Base-by-base conservation (phyloP, 1,284 basidiomycete genomes). In the Caloboletus firmus region DNA sequence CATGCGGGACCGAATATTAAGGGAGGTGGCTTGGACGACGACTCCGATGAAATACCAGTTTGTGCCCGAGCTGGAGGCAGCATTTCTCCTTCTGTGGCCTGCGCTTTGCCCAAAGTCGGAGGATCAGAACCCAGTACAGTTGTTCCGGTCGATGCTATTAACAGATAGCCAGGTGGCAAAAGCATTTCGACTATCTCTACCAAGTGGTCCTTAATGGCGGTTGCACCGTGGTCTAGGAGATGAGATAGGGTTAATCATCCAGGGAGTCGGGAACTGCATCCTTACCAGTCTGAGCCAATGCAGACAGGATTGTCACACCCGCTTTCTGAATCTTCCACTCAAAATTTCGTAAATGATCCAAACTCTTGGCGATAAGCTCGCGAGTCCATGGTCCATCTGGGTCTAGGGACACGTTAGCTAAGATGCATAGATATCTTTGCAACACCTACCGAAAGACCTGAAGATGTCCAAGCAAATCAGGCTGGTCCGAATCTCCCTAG, bases 261-360 rank as follows among this genome's bases (percentile, higher is more conserved):
- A 17, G 28, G 30, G 42, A 7, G 24, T 35, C 4, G n/a, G 31
- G 5, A 28, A 9, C 8, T 2, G 3, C 5, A 12, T 36, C 6
- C 60, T 12, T 51, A 60, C 60, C 18, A 0, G 57, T 57, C 24
- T 43, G 57, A 7, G 48, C 57, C 18, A 62, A 39, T n/a, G 57
- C 57, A 45, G 34, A 59, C 2, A 56, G 56, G 12, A 54, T 54
- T 5, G 44, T 40, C 18, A 59, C 56, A 5, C 57, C 56, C 22
- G 35, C 35, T 30, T 58, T 61, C 42, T 54, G 55, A 15, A 15
- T 7, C 32, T 49, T 46, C 60, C 60, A 60, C 17, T 30, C 28
- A 3, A 28, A 12, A 5, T 42, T 20, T 13, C 7, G 10, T 7
- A 52, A 20, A 28, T 24, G 26, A 13, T 52, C 17, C 5, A 52